Percentiles rank a stretch among this genome's conserved stretches.
phyloP scores from a whole-genome alignment of 148 eudicot species.

The Camellia sinensis region DNA sequence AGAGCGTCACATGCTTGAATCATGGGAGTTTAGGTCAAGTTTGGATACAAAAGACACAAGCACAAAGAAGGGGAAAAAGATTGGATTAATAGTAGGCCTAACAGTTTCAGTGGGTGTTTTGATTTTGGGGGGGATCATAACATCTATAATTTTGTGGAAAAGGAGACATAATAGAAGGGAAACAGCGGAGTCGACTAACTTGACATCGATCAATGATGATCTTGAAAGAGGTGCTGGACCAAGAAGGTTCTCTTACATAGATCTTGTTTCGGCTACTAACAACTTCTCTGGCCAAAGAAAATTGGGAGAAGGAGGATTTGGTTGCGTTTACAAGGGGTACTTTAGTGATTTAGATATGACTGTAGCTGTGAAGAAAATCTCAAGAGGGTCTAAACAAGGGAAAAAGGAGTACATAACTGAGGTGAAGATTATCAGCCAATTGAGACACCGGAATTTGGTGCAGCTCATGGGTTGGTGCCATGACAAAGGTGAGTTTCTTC shows the following conservation, averaged over 20 bases:
- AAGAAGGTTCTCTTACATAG: constrained; percentile 16
- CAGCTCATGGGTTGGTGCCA: constrained; percentile 49
- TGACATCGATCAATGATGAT: constrained; percentile 20
- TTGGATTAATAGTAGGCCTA: constrained; percentile 19
- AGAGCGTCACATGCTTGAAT: constrained; percentile 29
- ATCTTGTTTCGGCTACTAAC: constrained; percentile 22
- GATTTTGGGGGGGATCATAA: constrained; percentile 2
- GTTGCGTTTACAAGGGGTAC: constrained; percentile 28
- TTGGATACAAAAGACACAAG: constrained; percentile 15
- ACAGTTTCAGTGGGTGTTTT: constrained; percentile 19
- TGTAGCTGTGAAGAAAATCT: constrained; percentile 30
- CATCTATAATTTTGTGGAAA: background rate
- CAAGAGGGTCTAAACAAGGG: constrained; percentile 29
- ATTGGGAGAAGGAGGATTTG: constrained; percentile 38
- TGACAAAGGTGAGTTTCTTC: constrained; percentile 27
- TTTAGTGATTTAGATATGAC: background rate
- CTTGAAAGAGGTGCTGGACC: constrained; percentile 32
- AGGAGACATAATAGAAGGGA: background rate
- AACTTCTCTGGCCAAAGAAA: constrained; percentile 19
- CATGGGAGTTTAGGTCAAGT: constrained; percentile 46
- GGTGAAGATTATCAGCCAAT: constrained; percentile 28
- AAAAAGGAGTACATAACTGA: constrained; percentile 25
- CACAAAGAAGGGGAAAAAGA: background rate
- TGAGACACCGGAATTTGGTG: constrained; percentile 28
- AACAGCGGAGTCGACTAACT: background rate